These are phyloP conservation scores for Pontederia paniculata DNA, from an alignment of 176 grass and related monocot species.

Conservation along the genomic window DNA sequence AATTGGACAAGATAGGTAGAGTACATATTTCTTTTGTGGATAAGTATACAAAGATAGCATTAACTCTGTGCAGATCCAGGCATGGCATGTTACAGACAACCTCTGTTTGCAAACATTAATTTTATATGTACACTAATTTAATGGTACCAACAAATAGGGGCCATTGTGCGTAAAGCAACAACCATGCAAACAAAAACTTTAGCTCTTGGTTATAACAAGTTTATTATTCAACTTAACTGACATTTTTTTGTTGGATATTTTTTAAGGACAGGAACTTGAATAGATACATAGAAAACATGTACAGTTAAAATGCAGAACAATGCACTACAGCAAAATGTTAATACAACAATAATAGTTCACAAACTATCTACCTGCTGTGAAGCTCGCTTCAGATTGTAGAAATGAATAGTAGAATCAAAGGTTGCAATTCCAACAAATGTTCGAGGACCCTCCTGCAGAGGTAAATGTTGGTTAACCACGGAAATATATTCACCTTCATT, in stretches of 20 bases:
- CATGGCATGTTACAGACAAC: too few relatives aligned
- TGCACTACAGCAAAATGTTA: neutral
- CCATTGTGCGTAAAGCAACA: too few relatives aligned
- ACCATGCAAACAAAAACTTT: too few relatives aligned
- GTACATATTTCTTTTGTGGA: too few relatives aligned
- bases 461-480: neutral
- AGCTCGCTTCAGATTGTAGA: conserved; percentile 85
- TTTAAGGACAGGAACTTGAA: neutral
- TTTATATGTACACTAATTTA: too few relatives aligned
- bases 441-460: conserved; percentile 78
- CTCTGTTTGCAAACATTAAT: too few relatives aligned
- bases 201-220: neutral
- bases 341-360: neutral
- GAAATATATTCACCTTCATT: conserved; percentile 1
- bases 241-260: too few relatives aligned
- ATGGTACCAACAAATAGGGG: too few relatives aligned
- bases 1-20: too few relatives aligned
- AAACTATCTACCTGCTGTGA: conserved; percentile 56
- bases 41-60: too few relatives aligned
- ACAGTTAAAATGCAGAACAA: neutral
- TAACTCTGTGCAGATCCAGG: too few relatives aligned
- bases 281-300: neutral
- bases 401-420: conserved; percentile 90
- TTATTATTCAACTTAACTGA: too few relatives aligned
- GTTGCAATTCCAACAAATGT: conserved; percentile 93